These are phyloP conservation scores for Rhododendron williamsianum DNA, from an alignment of 148 eudicot species.

Conservation along the genomic window DNA sequence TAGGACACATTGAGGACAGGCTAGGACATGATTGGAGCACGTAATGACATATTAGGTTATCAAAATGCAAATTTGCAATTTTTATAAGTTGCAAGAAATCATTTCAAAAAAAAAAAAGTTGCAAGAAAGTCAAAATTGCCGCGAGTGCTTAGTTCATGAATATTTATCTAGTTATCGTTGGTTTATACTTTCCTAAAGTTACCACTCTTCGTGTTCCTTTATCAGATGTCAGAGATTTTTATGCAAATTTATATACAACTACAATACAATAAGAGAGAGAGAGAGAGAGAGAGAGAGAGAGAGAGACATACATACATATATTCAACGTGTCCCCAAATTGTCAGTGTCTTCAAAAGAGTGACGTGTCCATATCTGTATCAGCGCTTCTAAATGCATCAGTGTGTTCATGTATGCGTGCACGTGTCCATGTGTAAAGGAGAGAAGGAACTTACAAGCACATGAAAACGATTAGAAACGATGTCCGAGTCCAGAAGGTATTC, in stretches of 20 bases:
- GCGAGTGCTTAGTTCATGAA: neutral
- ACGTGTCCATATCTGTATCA: neutral
- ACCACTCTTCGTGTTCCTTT: neutral
- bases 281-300: too few species aligned
- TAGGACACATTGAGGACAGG: neutral
- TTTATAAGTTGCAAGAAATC: neutral
- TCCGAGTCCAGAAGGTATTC: conserved; percentile 85
- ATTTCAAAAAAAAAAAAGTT: too few species aligned
- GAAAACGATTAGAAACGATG: conserved; percentile 69
- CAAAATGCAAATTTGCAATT: neutral
- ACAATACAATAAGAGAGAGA: too few species aligned
- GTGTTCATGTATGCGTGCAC: conserved; percentile 29
- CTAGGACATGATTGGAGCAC: neutral
- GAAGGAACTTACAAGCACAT: conserved; percentile 36
- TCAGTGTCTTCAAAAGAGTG: neutral
- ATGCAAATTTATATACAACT: too few species aligned
- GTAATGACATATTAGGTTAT: neutral
- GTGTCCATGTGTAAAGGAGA: neutral
- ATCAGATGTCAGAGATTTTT: neutral
- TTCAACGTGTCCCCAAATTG: neutral
- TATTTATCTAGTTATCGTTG: neutral
- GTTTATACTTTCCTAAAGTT: neutral
- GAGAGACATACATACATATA: too few species aligned
- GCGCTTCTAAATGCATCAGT: too few species aligned
- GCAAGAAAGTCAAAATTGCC: neutral